Evolutionary conservation across 78 protist species (phyloP).

Genomic region (Dictyostelium capitatum): DNA sequence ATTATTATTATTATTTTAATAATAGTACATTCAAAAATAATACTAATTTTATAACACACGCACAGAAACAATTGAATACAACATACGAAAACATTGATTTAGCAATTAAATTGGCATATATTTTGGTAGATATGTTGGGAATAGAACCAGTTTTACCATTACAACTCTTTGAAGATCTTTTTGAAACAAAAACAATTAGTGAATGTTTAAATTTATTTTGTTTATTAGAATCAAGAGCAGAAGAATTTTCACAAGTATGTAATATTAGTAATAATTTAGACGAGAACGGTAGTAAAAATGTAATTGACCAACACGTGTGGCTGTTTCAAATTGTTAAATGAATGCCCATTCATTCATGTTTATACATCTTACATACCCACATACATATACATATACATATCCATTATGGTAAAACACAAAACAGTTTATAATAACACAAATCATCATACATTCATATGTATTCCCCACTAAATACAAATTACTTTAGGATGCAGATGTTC

Average conservation of each 20-base stretch:
- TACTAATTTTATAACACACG: no score
- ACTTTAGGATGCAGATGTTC: constrained; percentile 14
- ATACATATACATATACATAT: no score
- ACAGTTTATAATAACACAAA: no score
- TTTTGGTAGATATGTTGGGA: background rate
- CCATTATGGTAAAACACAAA: background rate
- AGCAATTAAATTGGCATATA: constrained; percentile 11
- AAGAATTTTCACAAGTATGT: constrained; percentile 47
- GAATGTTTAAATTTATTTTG: constrained; percentile 37
- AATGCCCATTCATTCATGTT: background rate
- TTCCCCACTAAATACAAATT: background rate
- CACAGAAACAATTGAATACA: background rate
- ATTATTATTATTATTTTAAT: background rate
- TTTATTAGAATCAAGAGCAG: constrained; percentile 56
- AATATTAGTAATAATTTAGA: background rate
- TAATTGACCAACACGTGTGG: background rate
- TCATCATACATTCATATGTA: background rate
- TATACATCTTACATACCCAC: background rate
- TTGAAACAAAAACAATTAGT: constrained; percentile 50
- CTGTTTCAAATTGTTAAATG: background rate
- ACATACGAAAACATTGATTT: constrained; percentile 18
- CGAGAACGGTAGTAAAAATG: no score
- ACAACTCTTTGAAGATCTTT: constrained; percentile 50
- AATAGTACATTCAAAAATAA: background rate
- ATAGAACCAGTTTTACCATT: constrained; percentile 15